Percentiles rank a stretch among this genome's conserved stretches.
phyloP scores from a whole-genome alignment of 148 eudicot genomes.

The Silene conica region DNA sequence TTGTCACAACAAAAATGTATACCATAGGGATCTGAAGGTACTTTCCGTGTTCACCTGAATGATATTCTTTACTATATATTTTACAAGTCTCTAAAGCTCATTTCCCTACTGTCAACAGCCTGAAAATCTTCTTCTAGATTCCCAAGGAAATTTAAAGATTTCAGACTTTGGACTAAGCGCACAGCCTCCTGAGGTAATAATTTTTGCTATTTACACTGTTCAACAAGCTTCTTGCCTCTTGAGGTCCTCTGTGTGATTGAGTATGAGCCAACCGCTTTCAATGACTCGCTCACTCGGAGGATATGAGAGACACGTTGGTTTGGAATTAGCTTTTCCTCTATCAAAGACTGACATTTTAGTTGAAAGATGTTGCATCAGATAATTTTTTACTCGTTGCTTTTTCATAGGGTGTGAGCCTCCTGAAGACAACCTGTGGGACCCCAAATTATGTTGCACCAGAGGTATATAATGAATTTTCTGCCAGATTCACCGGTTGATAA shows the following conservation, averaged over 20 bases:
- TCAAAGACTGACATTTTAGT: neutral
- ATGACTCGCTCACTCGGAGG: neutral
- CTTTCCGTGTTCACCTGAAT: slow-evolving; percentile 11
- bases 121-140: slow-evolving; percentile 92
- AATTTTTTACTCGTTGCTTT: slow-evolving; percentile 16
- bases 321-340: neutral
- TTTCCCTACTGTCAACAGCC: slow-evolving; percentile 52
- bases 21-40: slow-evolving; percentile 94
- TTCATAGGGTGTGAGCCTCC: slow-evolving; percentile 74
- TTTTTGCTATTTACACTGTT: neutral
- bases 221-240: neutral
- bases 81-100: slow-evolving; percentile 13
- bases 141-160: slow-evolving; percentile 85
- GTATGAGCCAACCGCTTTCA: neutral
- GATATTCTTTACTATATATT: slow-evolving; percentile 11
- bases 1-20: slow-evolving; percentile 95
- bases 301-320: neutral
- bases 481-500: neutral
- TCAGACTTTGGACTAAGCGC: slow-evolving; percentile 99
- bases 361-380: slow-evolving; percentile 12
- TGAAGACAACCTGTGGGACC: slow-evolving; percentile 95
- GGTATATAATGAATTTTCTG: slow-evolving; percentile 37
- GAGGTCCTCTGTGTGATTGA: neutral
- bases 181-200: slow-evolving; percentile 72
- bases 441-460: slow-evolving; percentile 99